Conservation (phyloP, 768 basidiomycete genomes). For the Cystofilobasidium macerans region DNA sequence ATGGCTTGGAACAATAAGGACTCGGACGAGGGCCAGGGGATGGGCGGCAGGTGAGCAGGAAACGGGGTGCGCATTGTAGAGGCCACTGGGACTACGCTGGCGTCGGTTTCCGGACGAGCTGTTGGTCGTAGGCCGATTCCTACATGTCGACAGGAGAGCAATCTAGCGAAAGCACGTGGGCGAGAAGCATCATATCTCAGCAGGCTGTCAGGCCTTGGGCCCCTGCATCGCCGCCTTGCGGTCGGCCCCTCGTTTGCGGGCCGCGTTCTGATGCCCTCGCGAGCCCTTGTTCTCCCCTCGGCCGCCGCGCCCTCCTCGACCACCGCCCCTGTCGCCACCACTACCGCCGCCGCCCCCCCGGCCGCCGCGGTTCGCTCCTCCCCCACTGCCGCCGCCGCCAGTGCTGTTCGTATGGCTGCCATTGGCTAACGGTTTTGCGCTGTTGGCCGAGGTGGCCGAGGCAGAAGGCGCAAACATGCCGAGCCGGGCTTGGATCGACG, state of each 20-base stretch:
- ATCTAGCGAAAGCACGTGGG: too few species aligned
- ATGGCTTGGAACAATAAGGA: too few species aligned
- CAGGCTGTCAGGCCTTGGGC: neutral
- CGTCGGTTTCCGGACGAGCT: too few species aligned
- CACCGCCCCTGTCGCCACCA: neutral
- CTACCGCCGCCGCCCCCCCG: neutral
- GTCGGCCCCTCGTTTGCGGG: conserved; percentile 3
- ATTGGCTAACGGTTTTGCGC: neutral
- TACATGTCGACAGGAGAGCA: too few species aligned
- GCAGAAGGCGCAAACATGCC: conserved; percentile 4
- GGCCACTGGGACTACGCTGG: too few species aligned
- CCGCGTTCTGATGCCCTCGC: conserved; percentile 2
- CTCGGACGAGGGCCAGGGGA: too few species aligned
- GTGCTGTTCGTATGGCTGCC: neutral
- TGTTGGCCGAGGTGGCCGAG: neutral
- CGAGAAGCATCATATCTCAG: neutral
- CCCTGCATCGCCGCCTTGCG: conserved; percentile 13
- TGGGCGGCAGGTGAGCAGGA: too few species aligned
- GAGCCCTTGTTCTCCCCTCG: conserved; percentile 9
- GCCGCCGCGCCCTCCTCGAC: conserved; percentile 7
- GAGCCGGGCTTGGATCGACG: neutral
- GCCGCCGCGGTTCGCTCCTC: neutral
- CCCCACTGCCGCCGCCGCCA: neutral
- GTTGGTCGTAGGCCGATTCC: too few species aligned
- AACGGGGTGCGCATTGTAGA: too few species aligned